Percentiles rank a stretch among this genome's conserved stretches.
Conservation (phyloP, 208 protist genomes). For the Lotmaria passim region DNA sequence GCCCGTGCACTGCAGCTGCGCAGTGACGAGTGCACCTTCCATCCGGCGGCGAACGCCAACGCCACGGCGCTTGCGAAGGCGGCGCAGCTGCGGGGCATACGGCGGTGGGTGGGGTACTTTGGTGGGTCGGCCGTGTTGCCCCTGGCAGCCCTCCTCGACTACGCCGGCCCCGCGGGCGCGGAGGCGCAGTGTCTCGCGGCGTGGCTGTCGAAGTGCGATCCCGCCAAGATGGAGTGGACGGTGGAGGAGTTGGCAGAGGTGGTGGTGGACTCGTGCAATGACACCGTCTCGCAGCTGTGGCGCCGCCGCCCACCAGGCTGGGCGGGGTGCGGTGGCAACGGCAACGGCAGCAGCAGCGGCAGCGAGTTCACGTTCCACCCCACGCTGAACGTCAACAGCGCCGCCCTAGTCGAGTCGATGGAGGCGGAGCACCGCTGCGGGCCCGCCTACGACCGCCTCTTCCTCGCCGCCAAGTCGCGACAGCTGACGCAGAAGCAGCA, state of each 20-base stretch:
- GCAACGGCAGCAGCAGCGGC: no score
- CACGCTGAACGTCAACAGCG: conserved; percentile 32
- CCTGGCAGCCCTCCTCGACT: conserved; percentile 2
- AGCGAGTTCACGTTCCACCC: conserved; percentile 54
- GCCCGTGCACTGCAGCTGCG: conserved; percentile 1
- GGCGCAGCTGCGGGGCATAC: conserved; percentile 27
- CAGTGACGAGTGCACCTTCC: conserved; percentile 24
- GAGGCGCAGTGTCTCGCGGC: conserved; percentile 22
- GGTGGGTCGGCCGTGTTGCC: conserved; percentile 5
- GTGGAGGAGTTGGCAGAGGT: conserved; percentile 14
- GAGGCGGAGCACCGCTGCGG: conserved; percentile 21
- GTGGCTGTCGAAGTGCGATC: conserved; percentile 6
- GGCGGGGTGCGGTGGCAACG: not conserved
- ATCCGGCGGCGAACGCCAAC: conserved; percentile 18
- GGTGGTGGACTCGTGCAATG: not conserved
- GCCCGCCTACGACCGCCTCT: conserved; percentile 62
- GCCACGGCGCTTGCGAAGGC: conserved; percentile 1
- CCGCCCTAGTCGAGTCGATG: conserved; percentile 22
- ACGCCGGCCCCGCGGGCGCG: conserved; percentile 8
- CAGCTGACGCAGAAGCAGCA: conserved; percentile 44
- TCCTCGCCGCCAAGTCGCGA: conserved; percentile 38
- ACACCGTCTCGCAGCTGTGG: conserved; percentile 11
- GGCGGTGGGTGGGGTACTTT: conserved; percentile 35
- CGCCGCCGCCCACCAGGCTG: conserved; percentile 18
- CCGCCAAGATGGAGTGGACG: conserved; percentile 26